Percentiles rank a stretch among this genome's conserved stretches.
These are phyloP conservation scores for Fragaria ananassa DNA, from an alignment of 306 rosid species.

Conservation along the genomic window DNA sequence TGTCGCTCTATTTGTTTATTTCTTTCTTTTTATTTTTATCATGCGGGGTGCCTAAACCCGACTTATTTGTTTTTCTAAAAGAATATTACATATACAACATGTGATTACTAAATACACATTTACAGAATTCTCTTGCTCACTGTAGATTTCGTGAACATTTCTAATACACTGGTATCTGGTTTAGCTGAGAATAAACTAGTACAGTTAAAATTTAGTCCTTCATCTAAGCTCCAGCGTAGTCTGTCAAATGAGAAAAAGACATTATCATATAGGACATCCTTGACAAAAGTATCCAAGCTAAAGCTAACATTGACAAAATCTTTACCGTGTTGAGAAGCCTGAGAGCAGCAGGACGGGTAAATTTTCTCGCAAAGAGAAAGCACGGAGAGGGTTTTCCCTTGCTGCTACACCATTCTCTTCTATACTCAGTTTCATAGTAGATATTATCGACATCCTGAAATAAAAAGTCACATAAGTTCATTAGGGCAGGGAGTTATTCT, in stretches of 20 bases:
- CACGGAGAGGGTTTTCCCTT: slow-evolving; percentile 83
- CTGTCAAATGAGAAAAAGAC: slow-evolving; percentile 32
- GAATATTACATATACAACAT: neutral
- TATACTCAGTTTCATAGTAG: slow-evolving; percentile 86
- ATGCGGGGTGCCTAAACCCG: neutral
- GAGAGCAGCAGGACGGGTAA: slow-evolving; percentile 88
- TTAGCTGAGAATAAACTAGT: slow-evolving; percentile 13
- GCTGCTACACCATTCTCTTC: slow-evolving; percentile 96
- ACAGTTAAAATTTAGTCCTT: slow-evolving; percentile 26
- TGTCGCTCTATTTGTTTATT: neutral
- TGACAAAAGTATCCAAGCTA: neutral
- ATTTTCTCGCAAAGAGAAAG: slow-evolving; percentile 91
- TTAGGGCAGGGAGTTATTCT: neutral
- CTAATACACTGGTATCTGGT: slow-evolving; percentile 9
- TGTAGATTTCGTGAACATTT: neutral
- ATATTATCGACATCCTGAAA: slow-evolving; percentile 85
- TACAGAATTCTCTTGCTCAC: slow-evolving; percentile 9
- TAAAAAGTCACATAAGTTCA: slow-evolving; percentile 6
- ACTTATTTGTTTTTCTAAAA: neutral
- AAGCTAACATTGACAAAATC: neutral
- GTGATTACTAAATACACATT: neutral
- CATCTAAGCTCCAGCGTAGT: slow-evolving; percentile 51
- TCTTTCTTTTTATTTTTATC: neutral
- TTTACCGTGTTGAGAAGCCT: slow-evolving; percentile 81
- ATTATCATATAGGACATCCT: neutral